Conservation (phyloP, 345 rosid species). For the Citropsis articulata region DNA sequence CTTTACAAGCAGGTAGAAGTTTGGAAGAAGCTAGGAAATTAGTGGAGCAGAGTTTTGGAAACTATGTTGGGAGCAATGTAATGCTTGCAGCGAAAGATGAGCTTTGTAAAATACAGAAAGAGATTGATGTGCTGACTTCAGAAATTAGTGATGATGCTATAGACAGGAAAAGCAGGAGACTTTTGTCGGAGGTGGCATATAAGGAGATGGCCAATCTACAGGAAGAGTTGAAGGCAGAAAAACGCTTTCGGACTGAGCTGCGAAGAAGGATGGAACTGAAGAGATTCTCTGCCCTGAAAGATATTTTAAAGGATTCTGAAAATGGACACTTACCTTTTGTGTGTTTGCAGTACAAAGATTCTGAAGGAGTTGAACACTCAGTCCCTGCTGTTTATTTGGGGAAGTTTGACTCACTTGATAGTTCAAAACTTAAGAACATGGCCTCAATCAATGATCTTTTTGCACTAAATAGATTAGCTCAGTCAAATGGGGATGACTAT, state of each 20-base stretch:
- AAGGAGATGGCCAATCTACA: slow-evolving; percentile 72
- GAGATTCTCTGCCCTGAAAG: slow-evolving; percentile 67
- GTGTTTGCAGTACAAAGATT: slow-evolving; percentile 77
- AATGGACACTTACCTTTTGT: slow-evolving; percentile 73
- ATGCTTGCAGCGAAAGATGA: slow-evolving; percentile 90
- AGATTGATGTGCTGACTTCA: slow-evolving; percentile 60
- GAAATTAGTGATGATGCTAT: slow-evolving; percentile 79
- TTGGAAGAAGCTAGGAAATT: slow-evolving; percentile 90
- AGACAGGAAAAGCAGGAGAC: slow-evolving; percentile 71
- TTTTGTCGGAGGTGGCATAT: slow-evolving; percentile 59
- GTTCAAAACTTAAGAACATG: slow-evolving; percentile 44
- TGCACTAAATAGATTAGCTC: slow-evolving; percentile 29
- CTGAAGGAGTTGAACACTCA: slow-evolving; percentile 65
- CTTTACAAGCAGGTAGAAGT: slow-evolving; percentile 64
- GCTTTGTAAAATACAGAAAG: slow-evolving; percentile 66
- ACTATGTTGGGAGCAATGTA: slow-evolving; percentile 90
- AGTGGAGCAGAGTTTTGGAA: slow-evolving; percentile 95
- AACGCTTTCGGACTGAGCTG: slow-evolving; percentile 58
- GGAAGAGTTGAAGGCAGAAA: slow-evolving; percentile 69
- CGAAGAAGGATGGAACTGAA: slow-evolving; percentile 58
- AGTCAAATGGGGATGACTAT: slow-evolving; percentile 21
- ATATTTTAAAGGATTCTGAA: slow-evolving; percentile 58
- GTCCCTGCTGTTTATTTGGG: slow-evolving; percentile 83
- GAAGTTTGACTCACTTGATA: slow-evolving; percentile 47
- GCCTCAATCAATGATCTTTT: slow-evolving; percentile 39